Conservation (phyloP, 768 basidiomycete genomes). For the Boletus speciosus region DNA sequence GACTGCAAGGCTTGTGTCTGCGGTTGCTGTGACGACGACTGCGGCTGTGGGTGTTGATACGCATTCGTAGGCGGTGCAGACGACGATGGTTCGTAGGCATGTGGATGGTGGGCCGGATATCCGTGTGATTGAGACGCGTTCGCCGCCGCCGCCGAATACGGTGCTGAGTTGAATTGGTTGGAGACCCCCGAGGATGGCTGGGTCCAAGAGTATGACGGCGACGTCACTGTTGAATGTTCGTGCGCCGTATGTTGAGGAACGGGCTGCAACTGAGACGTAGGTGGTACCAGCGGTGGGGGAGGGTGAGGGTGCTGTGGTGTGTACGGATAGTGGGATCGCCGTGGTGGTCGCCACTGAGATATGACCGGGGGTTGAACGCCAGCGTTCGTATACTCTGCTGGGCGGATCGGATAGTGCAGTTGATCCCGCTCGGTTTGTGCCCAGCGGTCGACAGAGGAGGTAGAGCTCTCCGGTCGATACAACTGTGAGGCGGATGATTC, state of each 20-base stretch:
- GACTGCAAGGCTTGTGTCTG: neutral
- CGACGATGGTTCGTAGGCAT: conserved; percentile 16
- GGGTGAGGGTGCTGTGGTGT: conserved; percentile 14
- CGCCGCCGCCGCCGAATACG: conserved; percentile 7
- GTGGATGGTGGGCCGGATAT: conserved; percentile 14
- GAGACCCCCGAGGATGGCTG: conserved; percentile 3
- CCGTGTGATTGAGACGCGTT: conserved; percentile 7
- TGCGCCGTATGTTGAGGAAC: conserved; percentile 18
- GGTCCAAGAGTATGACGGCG: conserved; percentile 17
- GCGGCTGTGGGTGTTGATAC: conserved; percentile 1
- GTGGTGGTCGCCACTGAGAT: conserved; percentile 29
- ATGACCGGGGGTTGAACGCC: conserved; percentile 9
- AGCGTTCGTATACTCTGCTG: conserved; percentile 5
- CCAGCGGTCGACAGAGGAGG: conserved; percentile 18
- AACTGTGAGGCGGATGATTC: conserved; percentile 4
- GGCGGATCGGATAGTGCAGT: neutral
- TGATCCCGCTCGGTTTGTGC: conserved; percentile 15
- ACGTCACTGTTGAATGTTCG: conserved; percentile 11
- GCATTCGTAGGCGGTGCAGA: neutral
- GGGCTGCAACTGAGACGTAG: conserved; percentile 2
- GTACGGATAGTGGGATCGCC: conserved; percentile 28
- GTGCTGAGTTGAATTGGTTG: conserved; percentile 3
- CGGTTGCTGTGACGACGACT: conserved; percentile 8
- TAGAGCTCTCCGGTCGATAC: conserved; percentile 15
- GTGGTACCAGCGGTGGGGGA: conserved; percentile 2